Evolutionary conservation across 2,329 filamentous ascomycete species (phyloP).

Genomic region (Calonectria crousiana): DNA sequence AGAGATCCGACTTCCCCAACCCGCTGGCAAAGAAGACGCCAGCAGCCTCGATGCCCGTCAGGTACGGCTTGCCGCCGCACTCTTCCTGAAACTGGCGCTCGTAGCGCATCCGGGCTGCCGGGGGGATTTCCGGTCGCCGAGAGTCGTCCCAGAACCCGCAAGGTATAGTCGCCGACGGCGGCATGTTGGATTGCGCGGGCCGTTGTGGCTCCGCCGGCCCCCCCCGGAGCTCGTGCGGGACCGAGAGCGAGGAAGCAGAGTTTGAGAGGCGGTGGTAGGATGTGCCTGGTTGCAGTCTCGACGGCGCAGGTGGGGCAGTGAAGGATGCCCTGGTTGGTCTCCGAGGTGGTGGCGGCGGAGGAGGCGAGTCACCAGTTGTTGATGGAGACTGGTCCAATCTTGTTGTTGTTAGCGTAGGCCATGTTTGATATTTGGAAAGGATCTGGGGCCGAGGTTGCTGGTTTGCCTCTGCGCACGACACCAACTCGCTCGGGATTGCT

Average conservation of each 20-base stretch:
- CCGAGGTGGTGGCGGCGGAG: background rate
- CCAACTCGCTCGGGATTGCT: background rate
- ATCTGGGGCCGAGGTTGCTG: background rate
- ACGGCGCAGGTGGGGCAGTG: background rate
- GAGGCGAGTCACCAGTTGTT: background rate
- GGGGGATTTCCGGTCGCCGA: conserved; percentile 7
- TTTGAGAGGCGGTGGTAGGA: conserved; percentile 2
- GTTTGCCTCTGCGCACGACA: conserved; percentile 1
- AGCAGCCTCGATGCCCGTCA: conserved; percentile 37
- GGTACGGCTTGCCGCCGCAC: conserved; percentile 21
- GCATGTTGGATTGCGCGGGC: background rate
- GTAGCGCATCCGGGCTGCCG: conserved; percentile 15
- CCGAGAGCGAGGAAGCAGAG: conserved; percentile 8
- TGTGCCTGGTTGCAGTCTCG: background rate
- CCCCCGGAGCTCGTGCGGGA: background rate
- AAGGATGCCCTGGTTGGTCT: conserved; percentile 1
- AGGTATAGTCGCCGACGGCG: background rate
- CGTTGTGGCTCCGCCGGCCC: background rate
- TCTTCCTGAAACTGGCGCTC: conserved; percentile 20
- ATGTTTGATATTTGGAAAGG: background rate
- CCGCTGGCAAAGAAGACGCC: conserved; percentile 34
- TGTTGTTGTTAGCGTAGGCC: background rate
- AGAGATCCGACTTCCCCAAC: conserved; percentile 30
- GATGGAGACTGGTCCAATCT: background rate
- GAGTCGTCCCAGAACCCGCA: background rate